phyloP scores from a whole-genome alignment of 2,329 filamentous ascomycete species.

The Penicillium italicum region DNA sequence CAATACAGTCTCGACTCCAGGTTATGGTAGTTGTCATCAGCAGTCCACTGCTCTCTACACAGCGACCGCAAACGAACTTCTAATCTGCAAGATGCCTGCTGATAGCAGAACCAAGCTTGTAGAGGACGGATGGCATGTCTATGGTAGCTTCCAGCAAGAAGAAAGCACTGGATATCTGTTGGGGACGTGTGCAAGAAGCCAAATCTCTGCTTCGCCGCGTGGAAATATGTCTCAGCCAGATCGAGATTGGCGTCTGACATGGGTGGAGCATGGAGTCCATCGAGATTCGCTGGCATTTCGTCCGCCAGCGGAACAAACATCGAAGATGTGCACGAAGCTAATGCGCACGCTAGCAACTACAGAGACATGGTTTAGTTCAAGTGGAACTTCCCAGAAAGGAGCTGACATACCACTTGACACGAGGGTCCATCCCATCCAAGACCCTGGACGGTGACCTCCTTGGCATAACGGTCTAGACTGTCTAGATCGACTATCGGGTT shows the following conservation, averaged over 20 bases:
- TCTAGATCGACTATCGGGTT: constrained; percentile 22
- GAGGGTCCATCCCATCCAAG: constrained; percentile 24
- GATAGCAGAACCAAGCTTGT: constrained; percentile 25
- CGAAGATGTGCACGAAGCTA: constrained; percentile 18
- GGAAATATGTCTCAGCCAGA: constrained; percentile 22
- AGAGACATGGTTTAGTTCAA: background rate
- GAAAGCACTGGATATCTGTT: constrained; percentile 24
- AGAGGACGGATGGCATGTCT: constrained; percentile 22
- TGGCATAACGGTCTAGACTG: constrained; percentile 19
- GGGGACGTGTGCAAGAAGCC: constrained; percentile 21
- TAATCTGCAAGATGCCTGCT: constrained; percentile 25
- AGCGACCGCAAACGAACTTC: constrained; percentile 23
- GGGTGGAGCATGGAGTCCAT: constrained; percentile 15
- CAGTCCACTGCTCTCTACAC: constrained; percentile 22
- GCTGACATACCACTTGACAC: constrained; percentile 24
- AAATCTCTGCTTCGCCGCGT: constrained; percentile 24
- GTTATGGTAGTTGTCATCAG: constrained; percentile 22
- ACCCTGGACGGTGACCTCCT: constrained; percentile 22
- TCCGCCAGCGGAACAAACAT: constrained; percentile 11
- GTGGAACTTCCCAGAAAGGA: background rate
- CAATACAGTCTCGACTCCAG: constrained; percentile 25
- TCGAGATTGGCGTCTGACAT: constrained; percentile 19
- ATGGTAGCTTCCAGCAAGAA: constrained; percentile 23
- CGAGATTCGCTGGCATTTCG: constrained; percentile 18
- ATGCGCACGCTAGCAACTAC: constrained; percentile 23